Percentiles rank a stretch among this genome's conserved stretches.
Conservation (phyloP, 345 rosid genomes). For the Turritis glabra region DNA sequence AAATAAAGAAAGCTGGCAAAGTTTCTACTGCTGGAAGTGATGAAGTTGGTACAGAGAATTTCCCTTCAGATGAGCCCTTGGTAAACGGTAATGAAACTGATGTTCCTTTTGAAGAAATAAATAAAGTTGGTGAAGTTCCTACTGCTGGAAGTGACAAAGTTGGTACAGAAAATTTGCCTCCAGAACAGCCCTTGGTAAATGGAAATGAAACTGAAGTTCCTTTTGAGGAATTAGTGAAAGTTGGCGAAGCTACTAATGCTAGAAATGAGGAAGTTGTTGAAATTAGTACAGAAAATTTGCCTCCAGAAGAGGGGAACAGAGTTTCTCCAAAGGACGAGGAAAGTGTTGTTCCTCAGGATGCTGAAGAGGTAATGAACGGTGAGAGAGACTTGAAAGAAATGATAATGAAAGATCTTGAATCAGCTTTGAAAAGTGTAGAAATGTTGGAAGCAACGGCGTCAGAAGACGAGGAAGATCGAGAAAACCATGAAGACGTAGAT, state of each 20-base stretch:
- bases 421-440: conserved; percentile 59
- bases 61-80: conserved; percentile 41
- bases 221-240: conserved; percentile 32
- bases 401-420: conserved; percentile 77
- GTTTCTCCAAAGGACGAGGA: conserved; percentile 36
- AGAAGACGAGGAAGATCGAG: conserved; percentile 59
- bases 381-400: conserved; percentile 58
- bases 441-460: conserved; percentile 55
- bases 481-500: conserved; percentile 40
- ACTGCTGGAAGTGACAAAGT: conserved; percentile 38
- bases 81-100: conserved; percentile 2
- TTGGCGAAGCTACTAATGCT: conserved; percentile 24
- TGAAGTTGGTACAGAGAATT: conserved; percentile 35
- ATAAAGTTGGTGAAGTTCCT: conserved; percentile 30
- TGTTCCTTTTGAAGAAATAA: conserved; percentile 29
- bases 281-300: conserved; percentile 28
- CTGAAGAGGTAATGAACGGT: conserved; percentile 38
- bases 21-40: conserved; percentile 35
- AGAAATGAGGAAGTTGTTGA: conserved; percentile 44
- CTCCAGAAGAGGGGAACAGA: conserved; percentile 44
- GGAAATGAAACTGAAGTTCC: conserved; percentile 7
- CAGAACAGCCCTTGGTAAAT: conserved; percentile 37
- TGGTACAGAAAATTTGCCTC: conserved; percentile 27
- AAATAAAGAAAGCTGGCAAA: conserved; percentile 33
- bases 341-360: conserved; percentile 25